Percentiles rank a stretch among this genome's conserved stretches.
phyloP scores from a whole-genome alignment of 495 filamentous ascomycete genomes.

The Penicillium tannophilum region DNA sequence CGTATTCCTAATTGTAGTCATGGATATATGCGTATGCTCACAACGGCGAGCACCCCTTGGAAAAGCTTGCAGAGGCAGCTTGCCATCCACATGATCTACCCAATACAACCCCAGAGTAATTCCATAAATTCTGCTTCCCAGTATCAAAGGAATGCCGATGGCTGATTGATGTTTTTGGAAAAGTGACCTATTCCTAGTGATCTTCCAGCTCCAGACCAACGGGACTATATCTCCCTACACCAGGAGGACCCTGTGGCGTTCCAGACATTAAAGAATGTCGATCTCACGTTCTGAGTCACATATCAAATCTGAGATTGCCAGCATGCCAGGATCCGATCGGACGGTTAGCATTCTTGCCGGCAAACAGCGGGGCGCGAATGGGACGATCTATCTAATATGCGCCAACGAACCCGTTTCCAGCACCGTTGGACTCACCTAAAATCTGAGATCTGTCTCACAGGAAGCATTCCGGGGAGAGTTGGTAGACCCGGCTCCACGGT shows the following conservation, averaged over 20 bases:
- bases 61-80: too few relatives aligned
- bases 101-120: too few relatives aligned
- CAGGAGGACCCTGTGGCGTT: conserved; percentile 8
- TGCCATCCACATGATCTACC: too few relatives aligned
- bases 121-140: neutral
- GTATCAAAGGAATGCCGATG: neutral
- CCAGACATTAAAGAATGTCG: conserved; percentile 12
- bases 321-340: conserved; percentile 22
- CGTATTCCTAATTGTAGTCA: too few relatives aligned
- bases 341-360: conserved; percentile 24
- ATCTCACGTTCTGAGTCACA: neutral
- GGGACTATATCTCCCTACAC: neutral
- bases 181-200: neutral
- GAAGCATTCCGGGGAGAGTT: conserved; percentile 8
- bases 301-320: neutral
- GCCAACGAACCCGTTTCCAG: conserved; percentile 15
- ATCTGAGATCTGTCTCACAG: conserved; percentile 1
- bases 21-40: too few relatives aligned
- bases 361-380: conserved; percentile 8
- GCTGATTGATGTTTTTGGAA: too few relatives aligned
- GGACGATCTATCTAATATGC: conserved; percentile 3
- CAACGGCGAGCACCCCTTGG: too few relatives aligned
- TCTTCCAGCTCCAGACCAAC: neutral
- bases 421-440: neutral
- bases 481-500: conserved; percentile 6